Percentiles rank a stretch among this genome's conserved stretches.
These are phyloP conservation scores for Plenodomus biglobosus DNA, from an alignment of 2,329 filamentous ascomycete species.

Conservation along the genomic window DNA sequence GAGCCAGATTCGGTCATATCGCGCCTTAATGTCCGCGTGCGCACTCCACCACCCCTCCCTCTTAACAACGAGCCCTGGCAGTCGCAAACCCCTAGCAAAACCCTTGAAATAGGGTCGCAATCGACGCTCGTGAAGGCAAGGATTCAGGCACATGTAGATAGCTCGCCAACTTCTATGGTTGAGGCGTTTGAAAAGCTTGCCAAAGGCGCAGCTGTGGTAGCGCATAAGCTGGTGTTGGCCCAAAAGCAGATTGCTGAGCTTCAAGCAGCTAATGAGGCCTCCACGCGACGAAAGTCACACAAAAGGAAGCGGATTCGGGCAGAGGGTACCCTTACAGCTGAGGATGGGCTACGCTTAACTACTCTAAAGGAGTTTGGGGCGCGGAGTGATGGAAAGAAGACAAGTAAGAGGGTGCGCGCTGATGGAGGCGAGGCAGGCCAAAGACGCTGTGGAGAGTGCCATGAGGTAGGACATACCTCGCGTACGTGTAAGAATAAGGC, in stretches of 20 bases:
- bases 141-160: constrained; percentile 11
- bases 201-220: constrained; percentile 5
- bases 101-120: constrained; percentile 13
- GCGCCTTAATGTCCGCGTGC: constrained; percentile 28
- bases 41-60: constrained; percentile 13
- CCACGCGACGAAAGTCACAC: constrained; percentile 6
- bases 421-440: neutral
- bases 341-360: neutral
- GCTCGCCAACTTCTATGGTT: constrained; percentile 10
- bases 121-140: constrained; percentile 9
- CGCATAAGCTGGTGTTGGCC: constrained; percentile 6
- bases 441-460: no score
- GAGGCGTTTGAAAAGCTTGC: constrained; percentile 6
- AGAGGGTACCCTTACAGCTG: constrained; percentile 3
- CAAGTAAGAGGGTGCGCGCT: neutral
- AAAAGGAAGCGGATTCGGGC: constrained; percentile 6
- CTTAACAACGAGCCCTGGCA: constrained; percentile 12
- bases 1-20: constrained; percentile 35
- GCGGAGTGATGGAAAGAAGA: no score
- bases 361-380: no score
- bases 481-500: no score
- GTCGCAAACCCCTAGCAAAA: constrained; percentile 18
- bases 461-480: no score
- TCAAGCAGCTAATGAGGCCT: constrained; percentile 6
- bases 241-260: constrained; percentile 7